Evolutionary conservation across 2,329 filamentous ascomycete species (phyloP).

Genomic region (Colletotrichum salicis): DNA sequence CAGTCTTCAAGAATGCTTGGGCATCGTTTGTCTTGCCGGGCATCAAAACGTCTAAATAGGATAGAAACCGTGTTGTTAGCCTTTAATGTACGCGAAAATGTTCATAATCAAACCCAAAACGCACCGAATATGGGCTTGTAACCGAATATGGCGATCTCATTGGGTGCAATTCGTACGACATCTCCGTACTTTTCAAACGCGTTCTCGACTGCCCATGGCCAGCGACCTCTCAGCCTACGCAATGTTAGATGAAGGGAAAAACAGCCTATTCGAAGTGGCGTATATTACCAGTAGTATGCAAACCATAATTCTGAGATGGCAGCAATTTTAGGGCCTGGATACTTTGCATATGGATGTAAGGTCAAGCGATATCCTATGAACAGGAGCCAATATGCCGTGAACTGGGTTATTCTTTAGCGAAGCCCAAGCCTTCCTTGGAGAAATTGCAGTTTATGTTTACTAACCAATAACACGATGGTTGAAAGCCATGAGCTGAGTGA

Average conservation of each 20-base stretch:
- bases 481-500: too few species aligned
- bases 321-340: background rate
- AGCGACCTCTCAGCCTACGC: background rate
- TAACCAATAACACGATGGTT: too few species aligned
- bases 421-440: too few species aligned
- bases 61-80: background rate
- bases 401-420: background rate
- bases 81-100: too few species aligned
- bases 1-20: background rate
- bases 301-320: background rate
- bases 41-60: background rate
- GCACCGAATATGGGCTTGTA: background rate
- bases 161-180: background rate
- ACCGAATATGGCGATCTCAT: background rate
- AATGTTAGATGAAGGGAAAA: background rate
- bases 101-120: too few species aligned
- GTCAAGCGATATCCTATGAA: background rate
- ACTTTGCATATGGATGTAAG: background rate
- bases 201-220: background rate
- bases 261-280: background rate
- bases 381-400: background rate
- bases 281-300: background rate
- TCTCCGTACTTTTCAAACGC: background rate
- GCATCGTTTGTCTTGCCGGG: background rate
- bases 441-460: too few species aligned